Conservation (phyloP, 2,329 filamentous ascomycete genomes). For the Botryotinia narcissicola region DNA sequence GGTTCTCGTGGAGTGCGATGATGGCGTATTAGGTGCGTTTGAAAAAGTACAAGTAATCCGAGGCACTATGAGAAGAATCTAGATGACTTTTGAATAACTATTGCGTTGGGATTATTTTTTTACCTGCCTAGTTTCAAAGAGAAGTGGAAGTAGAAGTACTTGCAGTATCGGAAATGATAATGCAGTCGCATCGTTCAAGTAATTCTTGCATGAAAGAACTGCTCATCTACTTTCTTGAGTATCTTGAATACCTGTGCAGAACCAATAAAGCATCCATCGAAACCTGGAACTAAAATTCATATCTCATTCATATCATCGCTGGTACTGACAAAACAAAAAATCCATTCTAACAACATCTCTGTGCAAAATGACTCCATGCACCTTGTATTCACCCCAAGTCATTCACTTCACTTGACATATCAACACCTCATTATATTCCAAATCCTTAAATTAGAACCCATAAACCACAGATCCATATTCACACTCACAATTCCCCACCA, state of each 20-base stretch:
- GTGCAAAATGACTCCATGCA: background rate
- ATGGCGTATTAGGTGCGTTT: accelerated
- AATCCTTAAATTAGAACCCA: background rate
- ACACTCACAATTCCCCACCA: background rate
- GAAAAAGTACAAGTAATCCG: too few relatives aligned
- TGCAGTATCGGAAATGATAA: background rate
- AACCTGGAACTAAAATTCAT: background rate
- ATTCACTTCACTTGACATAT: background rate
- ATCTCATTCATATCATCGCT: background rate
- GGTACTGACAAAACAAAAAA: background rate
- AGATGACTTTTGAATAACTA: background rate
- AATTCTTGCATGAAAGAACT: background rate
- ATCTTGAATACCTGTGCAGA: background rate
- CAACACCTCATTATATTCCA: background rate
- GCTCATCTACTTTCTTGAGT: background rate
- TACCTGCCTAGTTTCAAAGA: background rate
- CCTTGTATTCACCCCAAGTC: background rate
- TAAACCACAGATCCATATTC: background rate
- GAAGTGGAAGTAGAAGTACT: too few relatives aligned
- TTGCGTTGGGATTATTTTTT: background rate
- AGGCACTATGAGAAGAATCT: background rate
- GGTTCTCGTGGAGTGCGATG: too few relatives aligned
- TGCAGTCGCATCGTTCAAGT: background rate
- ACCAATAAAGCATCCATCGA: background rate
- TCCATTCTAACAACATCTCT: background rate